phyloP scores from a whole-genome alignment of 2,329 filamentous ascomycete genomes.

The Ophiostoma quercus region DNA sequence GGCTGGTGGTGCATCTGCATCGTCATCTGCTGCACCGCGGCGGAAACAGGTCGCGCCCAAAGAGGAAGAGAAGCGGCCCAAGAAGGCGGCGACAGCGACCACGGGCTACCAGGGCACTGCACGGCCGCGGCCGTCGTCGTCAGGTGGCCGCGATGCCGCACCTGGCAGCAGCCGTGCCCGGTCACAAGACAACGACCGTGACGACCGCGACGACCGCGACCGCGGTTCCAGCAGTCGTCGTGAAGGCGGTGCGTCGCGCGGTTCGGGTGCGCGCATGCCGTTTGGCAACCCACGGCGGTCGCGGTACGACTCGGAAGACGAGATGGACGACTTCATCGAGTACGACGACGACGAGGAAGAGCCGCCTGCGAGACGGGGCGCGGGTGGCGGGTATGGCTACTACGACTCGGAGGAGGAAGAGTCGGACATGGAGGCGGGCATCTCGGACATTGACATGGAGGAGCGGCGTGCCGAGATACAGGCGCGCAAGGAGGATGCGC shows the following conservation, averaged over 20 bases:
- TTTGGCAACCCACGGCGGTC: slow-evolving; percentile 31
- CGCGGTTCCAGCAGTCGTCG: not conserved
- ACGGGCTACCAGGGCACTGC: slow-evolving; percentile 63
- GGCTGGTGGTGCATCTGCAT: not conserved
- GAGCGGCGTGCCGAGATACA: slow-evolving; percentile 57
- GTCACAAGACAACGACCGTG: not conserved
- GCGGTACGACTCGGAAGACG: slow-evolving; percentile 55
- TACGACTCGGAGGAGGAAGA: slow-evolving; percentile 54
- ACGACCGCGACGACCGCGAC: not conserved
- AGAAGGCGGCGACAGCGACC: slow-evolving; percentile 57
- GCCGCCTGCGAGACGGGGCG: slow-evolving; percentile 19
- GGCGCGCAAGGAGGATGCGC: slow-evolving; percentile 62
- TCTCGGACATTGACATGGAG: slow-evolving; percentile 68
- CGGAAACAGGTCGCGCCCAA: slow-evolving; percentile 26
- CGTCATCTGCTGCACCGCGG: not conserved
- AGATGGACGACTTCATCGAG: slow-evolving; percentile 56
- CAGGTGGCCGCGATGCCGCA: slow-evolving; percentile 29
- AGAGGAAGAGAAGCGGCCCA: slow-evolving; percentile 52
- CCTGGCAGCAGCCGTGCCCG: slow-evolving; percentile 29
- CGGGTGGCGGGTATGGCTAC: slow-evolving; percentile 28
- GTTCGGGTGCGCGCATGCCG: slow-evolving; percentile 19
- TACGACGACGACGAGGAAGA: slow-evolving; percentile 54
- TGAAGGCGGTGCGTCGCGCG: not conserved
- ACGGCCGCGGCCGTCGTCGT: slow-evolving; percentile 47
- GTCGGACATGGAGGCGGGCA: slow-evolving; percentile 73